Base-by-base conservation (phyloP, 495 filamentous ascomycete genomes). In the Neurospora tetraspora region DNA sequence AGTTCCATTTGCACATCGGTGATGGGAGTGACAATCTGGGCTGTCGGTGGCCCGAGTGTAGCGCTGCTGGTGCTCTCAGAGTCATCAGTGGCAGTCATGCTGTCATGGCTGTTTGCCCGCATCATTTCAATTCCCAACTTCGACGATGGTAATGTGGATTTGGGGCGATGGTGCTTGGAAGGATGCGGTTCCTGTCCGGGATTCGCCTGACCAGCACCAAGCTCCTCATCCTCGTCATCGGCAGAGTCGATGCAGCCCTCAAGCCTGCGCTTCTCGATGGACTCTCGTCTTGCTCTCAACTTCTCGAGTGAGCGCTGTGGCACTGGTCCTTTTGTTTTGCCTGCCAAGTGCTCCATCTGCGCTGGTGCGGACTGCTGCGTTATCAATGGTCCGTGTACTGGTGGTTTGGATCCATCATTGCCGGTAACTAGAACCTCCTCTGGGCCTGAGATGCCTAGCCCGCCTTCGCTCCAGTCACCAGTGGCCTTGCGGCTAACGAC, bases 71-170 rank as follows among this genome's bases (percentile, higher is more conserved):
- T 81, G 68, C 76, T 81, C 20, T 84, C 83, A 12, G 83, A 81
- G 18, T 80, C 79, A 39, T 80, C 79, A 39, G 81, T 73, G 36
- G 72, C 73, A 3, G 92, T 89, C 45, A 96, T 88, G 77, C 94
- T 97, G 36, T 94, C 94, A 71, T 93, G 90, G 72, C 93, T 96
- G 79, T 97, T 96, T 31, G 93, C 96, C 23, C 94, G 89, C 93
- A 97, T 94, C 94, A 97, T 97, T 81, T 97, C 94, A 43, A 91
- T 93, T 3, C 93, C 92, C 2, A 97, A 87, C 79, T 97, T 97
- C 3, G 93, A 96, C 38, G 86, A 90, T 40, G 84, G 84, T 36
- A 83, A 77, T 20, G 74, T 77, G 14, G 78, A 76, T 69, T 85
- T 86, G 71, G 71, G 73, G n/a, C 83, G 80, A 40, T 80, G 79